phyloP scores from a whole-genome alignment of 1,284 basidiomycete genomes.

The Ganoderma meredithae region DNA sequence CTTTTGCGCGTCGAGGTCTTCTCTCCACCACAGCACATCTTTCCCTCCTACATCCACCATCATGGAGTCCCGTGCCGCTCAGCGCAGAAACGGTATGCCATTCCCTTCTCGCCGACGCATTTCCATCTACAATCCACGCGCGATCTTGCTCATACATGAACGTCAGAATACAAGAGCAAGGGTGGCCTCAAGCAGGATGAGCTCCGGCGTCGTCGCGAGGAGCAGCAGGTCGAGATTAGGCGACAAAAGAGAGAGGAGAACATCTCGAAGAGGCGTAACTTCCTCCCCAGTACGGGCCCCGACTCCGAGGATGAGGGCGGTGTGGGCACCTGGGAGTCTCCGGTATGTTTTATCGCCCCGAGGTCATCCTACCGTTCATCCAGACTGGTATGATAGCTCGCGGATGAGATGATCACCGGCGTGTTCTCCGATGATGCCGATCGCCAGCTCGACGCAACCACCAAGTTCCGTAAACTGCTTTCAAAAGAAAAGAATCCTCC shows the following conservation, averaged over 20 bases:
- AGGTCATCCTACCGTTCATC: conserved; percentile 27
- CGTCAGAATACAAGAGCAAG: conserved; percentile 77
- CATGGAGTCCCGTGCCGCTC: conserved; percentile 44
- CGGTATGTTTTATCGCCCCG: conserved; percentile 55
- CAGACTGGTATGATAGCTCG: conserved; percentile 60
- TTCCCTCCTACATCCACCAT: conserved; percentile 35
- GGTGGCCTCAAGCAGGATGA: conserved; percentile 86
- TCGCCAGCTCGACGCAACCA: conserved; percentile 93
- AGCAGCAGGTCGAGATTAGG: conserved; percentile 97
- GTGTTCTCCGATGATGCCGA: conserved; percentile 95
- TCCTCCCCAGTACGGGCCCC: conserved; percentile 72
- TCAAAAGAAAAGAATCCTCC: conserved; percentile 99
- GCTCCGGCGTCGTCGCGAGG: conserved; percentile 92
- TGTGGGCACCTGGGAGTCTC: conserved; percentile 76
- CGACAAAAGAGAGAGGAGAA: conserved; percentile 97
- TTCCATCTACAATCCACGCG: conserved; percentile 3
- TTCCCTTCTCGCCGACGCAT: conserved; percentile 14
- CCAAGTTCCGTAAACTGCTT: conserved; percentile 96
- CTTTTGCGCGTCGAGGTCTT: conserved; percentile 39
- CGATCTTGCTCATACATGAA: conserved; percentile 41
- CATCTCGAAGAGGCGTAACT: conserved; percentile 95
- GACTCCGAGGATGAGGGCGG: conserved; percentile 91
- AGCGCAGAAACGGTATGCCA: conserved; percentile 68
- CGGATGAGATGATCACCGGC: conserved; percentile 91
- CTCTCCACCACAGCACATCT: conserved; percentile 32